These are phyloP conservation scores for Cercospora nicotianae DNA, from an alignment of 2,329 filamentous ascomycete species.

Conservation along the genomic window DNA sequence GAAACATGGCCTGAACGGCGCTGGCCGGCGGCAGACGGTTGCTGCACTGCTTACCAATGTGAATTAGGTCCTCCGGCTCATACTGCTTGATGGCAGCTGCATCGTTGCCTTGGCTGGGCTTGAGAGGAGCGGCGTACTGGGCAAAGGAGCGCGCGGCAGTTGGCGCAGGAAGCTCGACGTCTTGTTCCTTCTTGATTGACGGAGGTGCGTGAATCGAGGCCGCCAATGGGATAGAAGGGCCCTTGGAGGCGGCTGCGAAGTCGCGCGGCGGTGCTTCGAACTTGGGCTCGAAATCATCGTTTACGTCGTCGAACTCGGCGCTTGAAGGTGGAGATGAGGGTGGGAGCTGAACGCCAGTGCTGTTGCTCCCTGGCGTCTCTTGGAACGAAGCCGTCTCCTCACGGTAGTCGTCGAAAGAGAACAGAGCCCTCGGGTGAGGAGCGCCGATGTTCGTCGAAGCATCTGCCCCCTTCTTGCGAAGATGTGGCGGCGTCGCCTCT, in stretches of 20 bases:
- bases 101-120: not conserved
- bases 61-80: not conserved
- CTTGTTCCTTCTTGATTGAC: not conserved
- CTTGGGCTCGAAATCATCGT: not conserved
- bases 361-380: not conserved
- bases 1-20: constrained; percentile 32
- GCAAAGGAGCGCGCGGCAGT: not conserved
- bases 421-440: not conserved
- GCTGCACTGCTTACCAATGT: constrained; percentile 26
- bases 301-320: not conserved
- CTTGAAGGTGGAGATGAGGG: not conserved
- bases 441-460: not conserved
- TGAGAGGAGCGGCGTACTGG: not conserved
- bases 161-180: not conserved
- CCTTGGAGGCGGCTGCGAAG: not conserved
- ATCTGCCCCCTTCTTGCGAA: constrained; percentile 2
- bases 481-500: constrained; percentile 5
- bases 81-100: constrained; percentile 2
- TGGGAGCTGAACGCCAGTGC: not conserved
- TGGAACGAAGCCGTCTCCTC: not conserved
- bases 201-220: not conserved
- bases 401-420: not conserved
- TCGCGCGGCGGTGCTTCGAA: not conserved
- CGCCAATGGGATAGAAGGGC: not conserved
- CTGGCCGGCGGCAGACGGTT: constrained; percentile 31